phyloP scores from a whole-genome alignment of 2,329 filamentous ascomycete species.

The Hirsutella minnesotensis region DNA sequence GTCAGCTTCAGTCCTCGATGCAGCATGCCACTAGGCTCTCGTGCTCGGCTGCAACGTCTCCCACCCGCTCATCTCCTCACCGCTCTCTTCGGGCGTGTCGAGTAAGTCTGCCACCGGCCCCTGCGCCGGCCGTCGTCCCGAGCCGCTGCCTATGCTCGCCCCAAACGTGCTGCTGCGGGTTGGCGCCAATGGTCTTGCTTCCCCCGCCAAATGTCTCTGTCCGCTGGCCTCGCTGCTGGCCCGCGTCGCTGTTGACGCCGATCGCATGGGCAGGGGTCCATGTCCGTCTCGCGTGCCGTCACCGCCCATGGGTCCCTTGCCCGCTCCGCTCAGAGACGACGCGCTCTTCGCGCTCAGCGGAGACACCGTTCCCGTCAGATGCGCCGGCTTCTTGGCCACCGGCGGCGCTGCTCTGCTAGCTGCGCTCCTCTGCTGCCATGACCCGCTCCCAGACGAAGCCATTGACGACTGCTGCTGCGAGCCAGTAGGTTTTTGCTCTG shows the following conservation, averaged over 20 bases:
- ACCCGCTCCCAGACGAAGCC: constrained; percentile 4
- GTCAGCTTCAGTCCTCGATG: no score
- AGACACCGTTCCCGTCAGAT: constrained; percentile 25
- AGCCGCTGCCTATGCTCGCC: background rate
- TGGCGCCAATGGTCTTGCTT: background rate
- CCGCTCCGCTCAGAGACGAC: constrained; percentile 7
- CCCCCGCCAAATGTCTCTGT: background rate
- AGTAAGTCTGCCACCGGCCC: constrained; percentile 21
- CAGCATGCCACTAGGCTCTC: background rate
- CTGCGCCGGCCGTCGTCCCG: background rate
- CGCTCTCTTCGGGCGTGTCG: constrained; percentile 36
- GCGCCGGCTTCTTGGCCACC: constrained; percentile 52
- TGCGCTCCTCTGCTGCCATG: constrained; percentile 17
- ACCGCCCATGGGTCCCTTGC: background rate
- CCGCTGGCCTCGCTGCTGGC: background rate
- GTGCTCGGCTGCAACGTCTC: constrained; percentile 39
- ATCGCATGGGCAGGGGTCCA: constrained; percentile 5
- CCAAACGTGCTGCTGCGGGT: background rate
- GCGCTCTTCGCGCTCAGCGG: constrained; percentile 9
- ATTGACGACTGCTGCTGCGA: background rate
- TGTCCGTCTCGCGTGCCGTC: background rate
- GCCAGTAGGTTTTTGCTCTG: background rate
- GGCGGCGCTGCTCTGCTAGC: constrained; percentile 36
- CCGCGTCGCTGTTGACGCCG: background rate
- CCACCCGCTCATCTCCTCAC: constrained; percentile 39